Conservation (phyloP, 2,329 filamentous ascomycete species). For the Graphiopsis chlorocephala region DNA sequence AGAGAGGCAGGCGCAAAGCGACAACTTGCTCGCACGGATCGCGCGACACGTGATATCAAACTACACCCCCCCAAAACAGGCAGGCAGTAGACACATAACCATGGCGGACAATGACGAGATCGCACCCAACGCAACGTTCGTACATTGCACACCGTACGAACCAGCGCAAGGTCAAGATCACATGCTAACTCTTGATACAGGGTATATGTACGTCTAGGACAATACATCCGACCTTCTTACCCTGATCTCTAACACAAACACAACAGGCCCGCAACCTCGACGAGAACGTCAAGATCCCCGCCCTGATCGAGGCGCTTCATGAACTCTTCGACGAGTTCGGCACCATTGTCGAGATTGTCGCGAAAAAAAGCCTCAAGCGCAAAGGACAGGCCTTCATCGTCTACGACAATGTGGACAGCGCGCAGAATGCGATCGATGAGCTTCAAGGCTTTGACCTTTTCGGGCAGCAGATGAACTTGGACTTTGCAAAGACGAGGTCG, state of each 20-base stretch:
- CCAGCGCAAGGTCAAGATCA: conserved; percentile 25
- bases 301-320: conserved; percentile 68
- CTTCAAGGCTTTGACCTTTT: conserved; percentile 91
- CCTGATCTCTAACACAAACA: background rate
- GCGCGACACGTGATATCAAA: background rate
- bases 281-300: conserved; percentile 81
- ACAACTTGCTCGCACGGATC: background rate
- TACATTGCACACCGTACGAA: conserved; percentile 44
- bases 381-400: conserved; percentile 97
- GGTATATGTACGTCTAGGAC: conserved; percentile 31
- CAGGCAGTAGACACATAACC: background rate
- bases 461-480: conserved; percentile 82
- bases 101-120: conserved; percentile 18
- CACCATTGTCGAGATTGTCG: conserved; percentile 76
- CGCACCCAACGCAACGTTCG: conserved; percentile 40
- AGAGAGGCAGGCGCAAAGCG: background rate
- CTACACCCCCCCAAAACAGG: background rate
- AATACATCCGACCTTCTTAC: background rate
- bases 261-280: conserved; percentile 74
- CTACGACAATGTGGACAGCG: conserved; percentile 78
- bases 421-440: conserved; percentile 77
- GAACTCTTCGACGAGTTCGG: conserved; percentile 89
- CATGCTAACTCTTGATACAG: conserved; percentile 22
- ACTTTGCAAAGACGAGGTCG: conserved; percentile 77
- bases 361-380: conserved; percentile 84